phyloP scores from a whole-genome alignment of 202 grass and related monocot genomes.

The Carex arenaria region DNA sequence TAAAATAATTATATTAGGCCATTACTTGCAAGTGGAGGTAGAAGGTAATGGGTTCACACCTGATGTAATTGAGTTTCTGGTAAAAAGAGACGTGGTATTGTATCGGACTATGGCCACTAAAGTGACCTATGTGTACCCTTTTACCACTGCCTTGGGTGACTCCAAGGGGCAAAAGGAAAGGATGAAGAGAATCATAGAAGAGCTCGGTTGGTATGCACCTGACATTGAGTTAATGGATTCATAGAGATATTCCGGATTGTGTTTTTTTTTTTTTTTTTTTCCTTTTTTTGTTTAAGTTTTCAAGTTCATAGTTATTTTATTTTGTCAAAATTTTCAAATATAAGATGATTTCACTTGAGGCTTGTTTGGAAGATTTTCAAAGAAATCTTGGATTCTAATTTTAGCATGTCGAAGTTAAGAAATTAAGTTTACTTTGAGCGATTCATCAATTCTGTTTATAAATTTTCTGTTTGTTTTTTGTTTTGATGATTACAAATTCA shows the following conservation, averaged over 20 bases:
- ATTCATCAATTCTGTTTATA: not conserved
- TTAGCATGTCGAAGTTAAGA: not conserved
- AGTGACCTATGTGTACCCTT: conserved; percentile 87
- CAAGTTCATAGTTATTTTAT: not conserved
- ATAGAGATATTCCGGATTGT: not conserved
- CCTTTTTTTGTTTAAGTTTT: not conserved
- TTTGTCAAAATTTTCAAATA: not conserved
- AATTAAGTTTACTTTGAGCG: not conserved
- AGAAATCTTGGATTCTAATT: not conserved
- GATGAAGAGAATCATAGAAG: conserved; percentile 45
- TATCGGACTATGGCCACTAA: conserved; percentile 79
- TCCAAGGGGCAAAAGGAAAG: conserved; percentile 72
- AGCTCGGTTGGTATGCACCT: conserved; percentile 79
- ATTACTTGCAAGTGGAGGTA: conserved; percentile 73
- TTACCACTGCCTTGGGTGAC: conserved; percentile 81
- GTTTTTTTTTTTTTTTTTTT: not conserved
- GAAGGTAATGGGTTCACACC: conserved; percentile 47
- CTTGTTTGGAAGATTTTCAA: not conserved
- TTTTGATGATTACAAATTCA: not conserved
- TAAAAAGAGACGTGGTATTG: conserved; percentile 51
- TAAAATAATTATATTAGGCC: conserved; percentile 33
- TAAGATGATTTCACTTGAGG: not conserved
- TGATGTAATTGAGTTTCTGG: conserved; percentile 83
- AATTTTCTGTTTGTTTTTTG: not conserved
- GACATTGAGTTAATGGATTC: conserved; percentile 42